Percentiles rank a stretch among this genome's conserved stretches.
Evolutionary conservation across 164 flowering plant genomes (phyloP).

Genomic region (Sedum album): DNA sequence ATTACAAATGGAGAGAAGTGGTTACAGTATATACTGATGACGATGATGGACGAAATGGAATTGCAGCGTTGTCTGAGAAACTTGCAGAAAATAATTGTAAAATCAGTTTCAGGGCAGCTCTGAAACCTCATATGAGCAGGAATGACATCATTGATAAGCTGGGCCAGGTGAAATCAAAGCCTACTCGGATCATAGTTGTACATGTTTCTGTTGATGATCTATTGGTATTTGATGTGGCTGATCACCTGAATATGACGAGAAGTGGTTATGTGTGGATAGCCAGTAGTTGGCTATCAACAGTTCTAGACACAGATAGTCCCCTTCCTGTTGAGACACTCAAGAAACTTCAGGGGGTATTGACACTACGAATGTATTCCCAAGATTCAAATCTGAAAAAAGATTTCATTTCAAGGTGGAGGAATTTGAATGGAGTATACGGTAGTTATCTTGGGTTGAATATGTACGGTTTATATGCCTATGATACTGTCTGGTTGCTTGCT

Average conservation of each 20-base stretch:
- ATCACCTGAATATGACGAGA: conserved; percentile 35
- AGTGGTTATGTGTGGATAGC: conserved; percentile 58
- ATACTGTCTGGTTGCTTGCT: conserved; percentile 55
- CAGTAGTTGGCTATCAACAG: conserved; percentile 45
- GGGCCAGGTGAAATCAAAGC: conserved; percentile 21
- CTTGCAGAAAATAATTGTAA: conserved; percentile 34
- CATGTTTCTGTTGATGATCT: conserved; percentile 27
- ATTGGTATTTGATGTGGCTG: conserved; percentile 34
- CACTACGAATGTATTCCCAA: conserved; percentile 38
- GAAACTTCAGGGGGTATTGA: conserved; percentile 44
- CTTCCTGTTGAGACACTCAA: conserved; percentile 20
- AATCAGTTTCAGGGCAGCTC: conserved; percentile 41
- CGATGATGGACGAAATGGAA: conserved; percentile 53
- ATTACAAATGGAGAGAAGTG: conserved; percentile 49
- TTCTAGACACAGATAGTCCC: conserved; percentile 32
- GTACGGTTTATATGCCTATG: conserved; percentile 53
- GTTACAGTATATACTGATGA: conserved; percentile 45
- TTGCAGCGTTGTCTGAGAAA: conserved; percentile 38
- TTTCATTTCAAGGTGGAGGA: conserved; percentile 44
- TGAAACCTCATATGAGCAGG: conserved; percentile 13
- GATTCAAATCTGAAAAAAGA: conserved; percentile 34
- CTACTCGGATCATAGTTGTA: conserved; percentile 35
- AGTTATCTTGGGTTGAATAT: conserved; percentile 29
- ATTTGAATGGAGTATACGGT: conserved; percentile 17
- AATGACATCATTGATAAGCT: conserved; percentile 31